phyloP scores from a whole-genome alignment of 2,329 filamentous ascomycete species.

The Chalaropsis thielavioides region DNA sequence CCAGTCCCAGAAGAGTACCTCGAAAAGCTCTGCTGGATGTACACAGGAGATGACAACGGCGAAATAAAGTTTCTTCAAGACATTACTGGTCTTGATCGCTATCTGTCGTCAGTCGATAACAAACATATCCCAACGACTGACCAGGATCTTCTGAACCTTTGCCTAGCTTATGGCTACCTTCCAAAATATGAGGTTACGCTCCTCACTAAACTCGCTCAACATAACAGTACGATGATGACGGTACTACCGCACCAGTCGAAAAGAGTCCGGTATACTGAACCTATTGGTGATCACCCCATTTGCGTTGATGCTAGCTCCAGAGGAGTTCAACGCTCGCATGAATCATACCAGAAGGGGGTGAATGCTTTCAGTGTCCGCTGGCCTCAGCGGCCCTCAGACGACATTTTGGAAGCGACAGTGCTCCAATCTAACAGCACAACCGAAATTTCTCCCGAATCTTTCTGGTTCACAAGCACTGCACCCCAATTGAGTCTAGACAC shows the following conservation, averaged over 20 bases:
- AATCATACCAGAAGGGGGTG: not conserved
- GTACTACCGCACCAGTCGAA: not conserved
- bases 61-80: slow-evolving; percentile 9
- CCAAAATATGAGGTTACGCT: not conserved
- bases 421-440: not conserved
- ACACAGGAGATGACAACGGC: not conserved
- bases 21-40: slow-evolving; percentile 31
- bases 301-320: not conserved
- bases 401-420: not conserved
- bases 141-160: slow-evolving; percentile 10
- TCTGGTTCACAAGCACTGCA: not conserved
- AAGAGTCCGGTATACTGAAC: not conserved
- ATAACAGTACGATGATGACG: not conserved
- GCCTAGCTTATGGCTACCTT: slow-evolving; percentile 8
- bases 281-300: not conserved
- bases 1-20: slow-evolving; percentile 34
- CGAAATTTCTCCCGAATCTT: not conserved
- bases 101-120: not conserved
- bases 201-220: not conserved
- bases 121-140: not conserved
- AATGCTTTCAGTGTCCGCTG: not conserved
- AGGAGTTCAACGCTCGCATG: not conserved
- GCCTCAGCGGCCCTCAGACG: not conserved
- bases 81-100: not conserved
- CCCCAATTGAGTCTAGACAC: not conserved